These are phyloP conservation scores for Corylus heterophylla DNA, from an alignment of 306 rosid genomes.

Conservation along the genomic window DNA sequence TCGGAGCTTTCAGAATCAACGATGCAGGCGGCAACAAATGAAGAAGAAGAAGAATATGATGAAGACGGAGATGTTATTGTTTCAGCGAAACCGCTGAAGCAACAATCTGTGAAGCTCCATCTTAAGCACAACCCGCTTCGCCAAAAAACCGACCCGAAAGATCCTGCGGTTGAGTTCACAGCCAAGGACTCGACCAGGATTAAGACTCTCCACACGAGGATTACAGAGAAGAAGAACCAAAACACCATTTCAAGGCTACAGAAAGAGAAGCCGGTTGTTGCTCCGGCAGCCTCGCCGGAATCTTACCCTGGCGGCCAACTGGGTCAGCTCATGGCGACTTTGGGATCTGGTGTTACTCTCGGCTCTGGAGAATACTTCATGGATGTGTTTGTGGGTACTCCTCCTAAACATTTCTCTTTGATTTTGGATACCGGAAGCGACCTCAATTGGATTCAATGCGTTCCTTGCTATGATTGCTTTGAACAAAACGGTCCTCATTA, in stretches of 20 bases:
- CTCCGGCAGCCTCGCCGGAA: conserved; percentile 53
- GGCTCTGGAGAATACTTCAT: conserved; percentile 98
- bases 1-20: conserved; percentile 31
- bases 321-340: conserved; percentile 76
- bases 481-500: conserved; percentile 83
- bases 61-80: conserved; percentile 18
- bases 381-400: conserved; percentile 94
- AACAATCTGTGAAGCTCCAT: conserved; percentile 64
- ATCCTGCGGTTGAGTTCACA: conserved; percentile 54
- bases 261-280: conserved; percentile 15
- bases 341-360: conserved; percentile 90
- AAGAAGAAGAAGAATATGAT: conserved; percentile 27
- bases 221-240: conserved; percentile 78
- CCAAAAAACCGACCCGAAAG: conserved; percentile 39
- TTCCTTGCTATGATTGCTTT: conserved; percentile 86
- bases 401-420: conserved; percentile 83
- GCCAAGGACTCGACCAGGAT: conserved; percentile 67
- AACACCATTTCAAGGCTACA: conserved; percentile 65
- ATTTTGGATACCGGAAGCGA: conserved; percentile 98
- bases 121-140: conserved; percentile 47
- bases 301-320: conserved; percentile 35
- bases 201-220: conserved; percentile 73
- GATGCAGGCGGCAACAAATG: not conserved
- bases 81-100: conserved; percentile 25
- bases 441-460: conserved; percentile 96